phyloP scores from a whole-genome alignment of 1,284 basidiomycete species.

The Trichosporon coremiiforme region DNA sequence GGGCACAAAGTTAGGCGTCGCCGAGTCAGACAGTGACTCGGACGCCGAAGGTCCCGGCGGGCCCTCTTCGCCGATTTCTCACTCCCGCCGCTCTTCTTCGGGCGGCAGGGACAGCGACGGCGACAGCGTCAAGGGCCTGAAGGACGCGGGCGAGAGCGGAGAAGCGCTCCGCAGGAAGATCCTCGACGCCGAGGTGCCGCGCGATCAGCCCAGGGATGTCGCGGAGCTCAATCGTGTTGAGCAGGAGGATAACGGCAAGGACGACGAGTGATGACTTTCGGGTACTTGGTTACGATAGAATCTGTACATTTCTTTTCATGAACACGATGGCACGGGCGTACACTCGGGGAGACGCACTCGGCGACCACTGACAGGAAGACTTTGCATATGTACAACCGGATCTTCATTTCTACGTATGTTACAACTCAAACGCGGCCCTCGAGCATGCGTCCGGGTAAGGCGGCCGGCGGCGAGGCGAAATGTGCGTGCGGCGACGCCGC shows the following conservation, averaged over 20 bases:
- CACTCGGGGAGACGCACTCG: no score
- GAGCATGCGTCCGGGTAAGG: not conserved
- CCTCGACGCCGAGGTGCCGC: slow-evolving; percentile 51
- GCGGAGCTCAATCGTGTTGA: slow-evolving; percentile 22
- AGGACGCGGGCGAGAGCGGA: slow-evolving; percentile 20
- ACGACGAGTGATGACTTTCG: not conserved
- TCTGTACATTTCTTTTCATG: not conserved
- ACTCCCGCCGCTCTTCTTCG: not conserved
- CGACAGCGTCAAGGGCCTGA: not conserved
- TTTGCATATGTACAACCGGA: not conserved
- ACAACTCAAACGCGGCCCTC: slow-evolving; percentile 2
- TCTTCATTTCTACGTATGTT: not conserved
- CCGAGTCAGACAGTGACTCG: slow-evolving; percentile 65
- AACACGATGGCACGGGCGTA: not conserved
- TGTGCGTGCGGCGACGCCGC: not conserved
- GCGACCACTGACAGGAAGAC: no score
- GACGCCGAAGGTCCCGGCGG: not conserved
- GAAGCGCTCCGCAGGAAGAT: slow-evolving; percentile 41
- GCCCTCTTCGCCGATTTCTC: not conserved
- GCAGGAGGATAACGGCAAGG: slow-evolving; percentile 23
- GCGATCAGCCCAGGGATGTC: slow-evolving; percentile 46
- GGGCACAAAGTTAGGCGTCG: slow-evolving; percentile 76
- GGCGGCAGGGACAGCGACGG: slow-evolving; percentile 3
- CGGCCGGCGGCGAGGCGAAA: not conserved
- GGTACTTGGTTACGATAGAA: not conserved